Evolutionary conservation across 768 basidiomycete genomes (phyloP).

Genomic region (Xerocomus potaroensis): DNA sequence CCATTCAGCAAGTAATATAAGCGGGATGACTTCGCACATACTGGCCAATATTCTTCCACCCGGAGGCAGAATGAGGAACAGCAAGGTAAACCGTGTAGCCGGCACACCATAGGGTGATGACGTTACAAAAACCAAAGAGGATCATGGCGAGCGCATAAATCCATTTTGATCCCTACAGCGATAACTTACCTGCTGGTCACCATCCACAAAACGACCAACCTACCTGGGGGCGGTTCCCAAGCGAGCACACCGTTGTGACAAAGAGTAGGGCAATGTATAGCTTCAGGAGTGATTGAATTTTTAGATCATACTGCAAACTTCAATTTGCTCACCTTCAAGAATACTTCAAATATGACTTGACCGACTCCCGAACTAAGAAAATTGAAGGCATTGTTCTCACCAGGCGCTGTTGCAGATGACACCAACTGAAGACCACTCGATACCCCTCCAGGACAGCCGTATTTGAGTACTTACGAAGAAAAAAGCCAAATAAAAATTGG

Average conservation of each 20-base stretch:
- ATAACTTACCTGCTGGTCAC: slow-evolving; percentile 2
- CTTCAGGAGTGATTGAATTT: slow-evolving; percentile 28
- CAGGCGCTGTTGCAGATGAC: slow-evolving; percentile 64
- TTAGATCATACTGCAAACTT: slow-evolving; percentile 14
- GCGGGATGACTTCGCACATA: slow-evolving; percentile 33
- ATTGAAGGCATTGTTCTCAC: slow-evolving; percentile 67
- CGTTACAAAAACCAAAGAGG: slow-evolving; percentile 73
- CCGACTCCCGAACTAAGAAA: slow-evolving; percentile 74
- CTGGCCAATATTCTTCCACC: slow-evolving; percentile 73
- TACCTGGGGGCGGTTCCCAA: slow-evolving; percentile 83
- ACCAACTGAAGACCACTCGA: slow-evolving; percentile 54
- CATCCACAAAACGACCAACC: slow-evolving; percentile 10
- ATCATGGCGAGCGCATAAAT: slow-evolving; percentile 73
- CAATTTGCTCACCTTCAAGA: slow-evolving; percentile 45
- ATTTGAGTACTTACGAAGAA: slow-evolving; percentile 69
- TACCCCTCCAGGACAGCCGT: slow-evolving; percentile 16
- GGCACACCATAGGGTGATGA: slow-evolving; percentile 84
- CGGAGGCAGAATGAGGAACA: slow-evolving; percentile 67
- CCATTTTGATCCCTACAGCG: slow-evolving; percentile 72
- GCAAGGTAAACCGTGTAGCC: slow-evolving; percentile 87
- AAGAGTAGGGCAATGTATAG: slow-evolving; percentile 84
- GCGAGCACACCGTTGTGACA: slow-evolving; percentile 78
- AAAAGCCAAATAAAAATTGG: slow-evolving; percentile 92
- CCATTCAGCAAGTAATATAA: slow-evolving; percentile 23
- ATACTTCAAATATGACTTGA: slow-evolving; percentile 68